A percentile compares a stretch with the other conserved stretches of the same genome.
phyloP scores from a whole-genome alignment of 352 stramenopile genomes.

The Hyaloperonospora brassicae region DNA sequence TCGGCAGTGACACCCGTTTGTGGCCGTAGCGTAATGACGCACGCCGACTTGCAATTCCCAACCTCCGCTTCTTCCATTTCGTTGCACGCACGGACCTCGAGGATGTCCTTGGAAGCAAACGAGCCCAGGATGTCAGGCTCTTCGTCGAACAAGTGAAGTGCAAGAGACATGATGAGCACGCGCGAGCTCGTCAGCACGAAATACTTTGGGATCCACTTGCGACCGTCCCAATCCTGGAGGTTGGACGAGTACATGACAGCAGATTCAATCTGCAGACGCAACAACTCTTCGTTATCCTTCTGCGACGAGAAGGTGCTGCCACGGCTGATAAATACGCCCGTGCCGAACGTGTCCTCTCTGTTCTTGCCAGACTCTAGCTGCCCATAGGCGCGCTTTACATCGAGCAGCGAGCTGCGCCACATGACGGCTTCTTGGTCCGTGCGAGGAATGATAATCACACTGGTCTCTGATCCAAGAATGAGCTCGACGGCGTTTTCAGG shows the following conservation, averaged over 20 bases:
- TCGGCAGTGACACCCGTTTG: constrained; percentile 10
- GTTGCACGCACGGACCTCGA: constrained; percentile 70
- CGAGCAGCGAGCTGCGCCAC: constrained; percentile 70
- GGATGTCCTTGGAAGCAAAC: constrained; percentile 72
- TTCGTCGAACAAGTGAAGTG: constrained; percentile 81
- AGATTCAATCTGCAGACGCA: constrained; percentile 76
- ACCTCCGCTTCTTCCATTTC: constrained; percentile 64
- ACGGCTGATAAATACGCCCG: constrained; percentile 75
- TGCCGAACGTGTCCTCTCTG: constrained; percentile 65
- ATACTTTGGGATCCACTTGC: constrained; percentile 86
- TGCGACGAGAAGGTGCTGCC: constrained; percentile 80
- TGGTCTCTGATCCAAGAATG: constrained; percentile 65
- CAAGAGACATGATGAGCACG: constrained; percentile 71
- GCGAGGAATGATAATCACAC: constrained; percentile 73
- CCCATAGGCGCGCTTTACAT: constrained; percentile 78
- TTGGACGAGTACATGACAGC: constrained; percentile 79
- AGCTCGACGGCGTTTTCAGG: constrained; percentile 82
- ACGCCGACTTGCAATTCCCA: constrained; percentile 43
- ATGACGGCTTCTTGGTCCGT: constrained; percentile 81
- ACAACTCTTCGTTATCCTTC: constrained; percentile 77
- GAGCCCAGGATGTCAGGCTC: constrained; percentile 79
- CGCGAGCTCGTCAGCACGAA: constrained; percentile 80
- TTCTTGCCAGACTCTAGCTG: constrained; percentile 68
- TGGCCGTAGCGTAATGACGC: constrained; percentile 44
- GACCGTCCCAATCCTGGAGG: constrained; percentile 77